Evolutionary conservation across 305 asterid species (phyloP).

Genomic region (Fraxinus nigra): DNA sequence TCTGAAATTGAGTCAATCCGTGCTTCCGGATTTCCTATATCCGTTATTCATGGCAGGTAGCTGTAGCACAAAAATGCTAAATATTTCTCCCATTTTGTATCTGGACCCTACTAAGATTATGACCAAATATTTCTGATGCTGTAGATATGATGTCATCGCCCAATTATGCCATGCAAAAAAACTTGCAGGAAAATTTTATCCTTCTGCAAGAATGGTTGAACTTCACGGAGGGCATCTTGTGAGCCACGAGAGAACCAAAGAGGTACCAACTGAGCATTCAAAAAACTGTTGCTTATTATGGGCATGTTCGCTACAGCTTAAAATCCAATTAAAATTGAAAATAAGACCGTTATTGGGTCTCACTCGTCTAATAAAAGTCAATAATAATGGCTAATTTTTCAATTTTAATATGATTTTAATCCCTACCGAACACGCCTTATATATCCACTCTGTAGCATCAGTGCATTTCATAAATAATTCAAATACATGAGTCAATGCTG

Average conservation of each 20-base stretch:
- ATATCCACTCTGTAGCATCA: background rate
- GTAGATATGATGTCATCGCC: slow-evolving; percentile 85
- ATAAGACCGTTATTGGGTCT: too few relatives aligned
- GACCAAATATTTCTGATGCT: slow-evolving; percentile 22
- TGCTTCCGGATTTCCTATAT: slow-evolving; percentile 62
- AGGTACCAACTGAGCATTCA: slow-evolving; percentile 41
- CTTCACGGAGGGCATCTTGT: slow-evolving; percentile 95
- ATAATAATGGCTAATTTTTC: too few relatives aligned
- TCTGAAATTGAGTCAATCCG: slow-evolving; percentile 68
- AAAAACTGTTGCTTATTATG: background rate
- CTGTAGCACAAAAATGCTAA: slow-evolving; percentile 31
- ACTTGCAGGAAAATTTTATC: slow-evolving; percentile 73
- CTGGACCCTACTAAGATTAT: slow-evolving; percentile 18
- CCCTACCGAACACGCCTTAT: too few relatives aligned
- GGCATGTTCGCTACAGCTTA: too few relatives aligned
- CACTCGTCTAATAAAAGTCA: too few relatives aligned
- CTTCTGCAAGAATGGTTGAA: slow-evolving; percentile 90
- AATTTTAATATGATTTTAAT: too few relatives aligned
- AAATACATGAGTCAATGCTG: background rate
- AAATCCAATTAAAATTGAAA: too few relatives aligned
- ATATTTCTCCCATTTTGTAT: background rate
- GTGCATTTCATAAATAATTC: background rate
- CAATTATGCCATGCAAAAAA: slow-evolving; percentile 82
- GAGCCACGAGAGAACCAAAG: slow-evolving; percentile 91
- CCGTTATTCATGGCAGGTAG: slow-evolving; percentile 97